Evolutionary conservation across 2,329 filamentous ascomycete genomes (phyloP).

Genomic region (Colletotrichum spinosum): DNA sequence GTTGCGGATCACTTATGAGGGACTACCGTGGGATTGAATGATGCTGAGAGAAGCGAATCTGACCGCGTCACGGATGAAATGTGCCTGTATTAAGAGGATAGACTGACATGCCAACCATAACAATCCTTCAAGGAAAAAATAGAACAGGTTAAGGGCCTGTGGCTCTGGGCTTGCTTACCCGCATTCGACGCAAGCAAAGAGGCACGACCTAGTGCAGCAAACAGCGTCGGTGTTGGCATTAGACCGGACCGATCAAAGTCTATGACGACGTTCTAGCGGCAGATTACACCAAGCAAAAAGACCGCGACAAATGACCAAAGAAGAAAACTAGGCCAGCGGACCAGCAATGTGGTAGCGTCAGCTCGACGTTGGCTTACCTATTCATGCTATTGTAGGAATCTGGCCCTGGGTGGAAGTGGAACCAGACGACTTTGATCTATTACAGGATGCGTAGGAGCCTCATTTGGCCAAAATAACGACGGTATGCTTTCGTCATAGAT

Average conservation of each 20-base stretch:
- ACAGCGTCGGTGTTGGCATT: slow-evolving; percentile 7
- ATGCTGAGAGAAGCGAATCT: no score
- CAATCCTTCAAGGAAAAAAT: background rate
- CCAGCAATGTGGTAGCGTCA: slow-evolving; percentile 22
- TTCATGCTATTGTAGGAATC: background rate
- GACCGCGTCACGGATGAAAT: no score
- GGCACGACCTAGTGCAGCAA: background rate
- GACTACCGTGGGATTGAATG: no score
- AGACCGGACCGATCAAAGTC: slow-evolving; percentile 12
- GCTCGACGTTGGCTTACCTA: slow-evolving; percentile 9
- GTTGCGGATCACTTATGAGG: no score
- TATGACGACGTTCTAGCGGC: slow-evolving; percentile 29
- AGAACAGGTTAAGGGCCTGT: background rate
- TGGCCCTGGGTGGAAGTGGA: slow-evolving; percentile 13
- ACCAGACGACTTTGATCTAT: no score
- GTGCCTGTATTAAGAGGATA: no score
- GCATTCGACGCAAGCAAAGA: slow-evolving; percentile 13
- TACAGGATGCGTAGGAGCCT: slow-evolving; percentile 8
- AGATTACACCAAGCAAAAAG: background rate
- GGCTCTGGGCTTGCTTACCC: background rate
- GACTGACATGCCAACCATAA: background rate
- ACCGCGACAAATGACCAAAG: no score
- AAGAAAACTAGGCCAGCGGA: background rate
- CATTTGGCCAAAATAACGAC: slow-evolving; percentile 11
- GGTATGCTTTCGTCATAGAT: slow-evolving; percentile 35